These are phyloP conservation scores for Magnolia officinalis DNA, from an alignment of 164 flowering plant genomes.

Conservation along the genomic window DNA sequence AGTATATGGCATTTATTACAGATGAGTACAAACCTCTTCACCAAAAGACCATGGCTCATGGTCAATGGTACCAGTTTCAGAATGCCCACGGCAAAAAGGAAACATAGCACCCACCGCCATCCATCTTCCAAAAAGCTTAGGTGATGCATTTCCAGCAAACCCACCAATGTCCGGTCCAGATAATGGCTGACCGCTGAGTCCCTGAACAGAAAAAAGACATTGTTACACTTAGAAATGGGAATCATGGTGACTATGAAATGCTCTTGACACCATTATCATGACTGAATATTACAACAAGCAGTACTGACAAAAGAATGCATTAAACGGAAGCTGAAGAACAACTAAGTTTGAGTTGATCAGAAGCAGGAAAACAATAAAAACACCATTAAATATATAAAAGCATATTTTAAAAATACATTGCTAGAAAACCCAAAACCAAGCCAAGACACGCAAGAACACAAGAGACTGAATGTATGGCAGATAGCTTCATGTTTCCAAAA, in stretches of 20 bases:
- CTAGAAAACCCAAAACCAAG: too few species aligned
- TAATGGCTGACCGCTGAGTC: slow-evolving; percentile 93
- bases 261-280: not conserved
- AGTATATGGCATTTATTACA: not conserved
- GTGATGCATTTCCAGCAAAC: slow-evolving; percentile 91
- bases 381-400: too few species aligned
- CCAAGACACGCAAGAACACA: too few species aligned
- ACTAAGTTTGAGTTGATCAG: too few species aligned
- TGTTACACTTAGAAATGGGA: not conserved
- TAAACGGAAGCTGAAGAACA: too few species aligned
- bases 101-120: slow-evolving; percentile 89
- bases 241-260: not conserved
- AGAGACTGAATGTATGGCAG: too few species aligned
- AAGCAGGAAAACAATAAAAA: too few species aligned
- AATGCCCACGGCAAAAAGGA: slow-evolving; percentile 93
- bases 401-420: too few species aligned
- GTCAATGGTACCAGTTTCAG: slow-evolving; percentile 58
- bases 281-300: too few species aligned
- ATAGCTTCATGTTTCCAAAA: too few species aligned
- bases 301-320: too few species aligned
- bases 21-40: slow-evolving; percentile 54
- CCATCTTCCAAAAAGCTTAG: slow-evolving; percentile 91
- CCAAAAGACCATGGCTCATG: slow-evolving; percentile 99
- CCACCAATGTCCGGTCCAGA: slow-evolving; percentile 99
- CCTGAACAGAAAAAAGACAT: slow-evolving; percentile 33